Conservation (phyloP, 2,329 filamentous ascomycete genomes). For the Ophiostoma pallidulum region DNA sequence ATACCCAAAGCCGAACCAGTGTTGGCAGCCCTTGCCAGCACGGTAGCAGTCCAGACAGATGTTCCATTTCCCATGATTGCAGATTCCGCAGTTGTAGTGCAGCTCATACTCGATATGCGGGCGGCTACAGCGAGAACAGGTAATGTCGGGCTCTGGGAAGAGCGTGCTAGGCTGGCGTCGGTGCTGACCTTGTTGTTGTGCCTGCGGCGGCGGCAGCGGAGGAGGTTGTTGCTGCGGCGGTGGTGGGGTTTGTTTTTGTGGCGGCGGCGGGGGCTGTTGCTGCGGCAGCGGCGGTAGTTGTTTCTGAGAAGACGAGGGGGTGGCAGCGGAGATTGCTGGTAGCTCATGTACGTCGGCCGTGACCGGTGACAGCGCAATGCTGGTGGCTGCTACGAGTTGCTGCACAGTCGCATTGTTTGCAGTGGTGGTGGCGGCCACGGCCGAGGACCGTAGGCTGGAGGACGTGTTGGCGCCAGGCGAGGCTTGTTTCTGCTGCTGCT, state of each 20-base stretch:
- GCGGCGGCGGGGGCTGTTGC: no score
- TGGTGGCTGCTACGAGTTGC: not conserved
- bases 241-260: not conserved
- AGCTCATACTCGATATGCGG: conserved; percentile 73
- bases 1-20: conserved; percentile 84
- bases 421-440: not conserved
- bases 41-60: conserved; percentile 78
- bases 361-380: conserved; percentile 11
- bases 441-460: no score
- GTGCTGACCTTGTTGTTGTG: not conserved
- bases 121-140: conserved; percentile 62
- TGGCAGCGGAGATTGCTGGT: not conserved
- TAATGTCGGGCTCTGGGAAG: conserved; percentile 62
- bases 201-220: no score
- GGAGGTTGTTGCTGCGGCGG: not conserved
- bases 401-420: not conserved
- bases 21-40: conserved; percentile 61
- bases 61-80: conserved; percentile 62
- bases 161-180: conserved; percentile 30
- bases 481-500: not conserved
- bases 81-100: conserved; percentile 72
- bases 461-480: not conserved
- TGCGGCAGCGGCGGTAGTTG: no score
- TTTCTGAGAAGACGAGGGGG: not conserved
- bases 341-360: conserved; percentile 7